These are phyloP conservation scores for Lactifluus volemus DNA, from an alignment of 768 basidiomycete species.

Conservation along the genomic window DNA sequence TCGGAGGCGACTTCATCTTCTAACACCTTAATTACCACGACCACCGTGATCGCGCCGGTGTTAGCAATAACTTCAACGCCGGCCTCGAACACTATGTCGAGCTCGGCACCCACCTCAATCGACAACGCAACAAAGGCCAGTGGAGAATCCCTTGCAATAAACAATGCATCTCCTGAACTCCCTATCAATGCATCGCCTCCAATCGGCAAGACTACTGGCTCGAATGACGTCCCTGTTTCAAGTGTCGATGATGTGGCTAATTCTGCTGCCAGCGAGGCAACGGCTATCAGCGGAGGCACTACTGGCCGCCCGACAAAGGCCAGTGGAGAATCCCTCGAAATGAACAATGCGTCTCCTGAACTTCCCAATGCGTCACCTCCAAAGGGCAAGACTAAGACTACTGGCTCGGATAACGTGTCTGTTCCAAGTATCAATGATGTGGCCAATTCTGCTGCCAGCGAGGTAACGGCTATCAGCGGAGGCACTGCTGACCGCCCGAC, in stretches of 20 bases:
- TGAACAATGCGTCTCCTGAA: too few species aligned
- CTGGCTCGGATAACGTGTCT: neutral
- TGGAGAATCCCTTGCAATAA: too few species aligned
- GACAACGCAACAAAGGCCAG: too few species aligned
- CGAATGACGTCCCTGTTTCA: neutral
- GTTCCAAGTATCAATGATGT: neutral
- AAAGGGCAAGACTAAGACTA: neutral
- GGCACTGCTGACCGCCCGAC: too few species aligned
- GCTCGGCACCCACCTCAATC: neutral
- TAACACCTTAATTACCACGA: neutral
- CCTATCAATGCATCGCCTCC: neutral
- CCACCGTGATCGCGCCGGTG: neutral
- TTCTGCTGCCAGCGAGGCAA: neutral
- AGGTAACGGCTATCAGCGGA: neutral
- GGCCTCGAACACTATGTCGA: neutral
- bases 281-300: neutral
- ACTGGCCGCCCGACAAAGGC: too few species aligned
- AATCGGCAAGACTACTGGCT: neutral
- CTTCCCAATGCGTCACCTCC: neutral
- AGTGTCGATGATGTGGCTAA: neutral
- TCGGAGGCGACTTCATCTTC: neutral
- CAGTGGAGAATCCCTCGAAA: neutral
- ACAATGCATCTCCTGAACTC: too few species aligned
- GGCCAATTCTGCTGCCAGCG: neutral
- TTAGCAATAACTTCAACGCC: neutral